Conservation (phyloP, 2,329 filamentous ascomycete genomes). For the Stagonosporopsis rhizophila region DNA sequence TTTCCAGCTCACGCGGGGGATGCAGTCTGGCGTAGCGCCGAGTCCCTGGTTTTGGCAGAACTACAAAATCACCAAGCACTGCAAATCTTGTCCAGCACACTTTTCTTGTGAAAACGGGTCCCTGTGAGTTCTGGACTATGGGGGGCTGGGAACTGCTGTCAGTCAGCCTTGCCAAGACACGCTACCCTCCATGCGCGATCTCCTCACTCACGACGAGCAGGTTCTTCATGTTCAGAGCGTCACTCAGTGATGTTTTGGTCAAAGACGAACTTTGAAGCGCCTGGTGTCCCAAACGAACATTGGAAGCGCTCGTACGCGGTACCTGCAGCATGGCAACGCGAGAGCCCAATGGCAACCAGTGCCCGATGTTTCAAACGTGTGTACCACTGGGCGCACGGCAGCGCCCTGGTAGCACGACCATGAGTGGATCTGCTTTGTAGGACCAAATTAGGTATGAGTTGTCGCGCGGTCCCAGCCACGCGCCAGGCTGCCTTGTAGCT, state of each 20-base stretch:
- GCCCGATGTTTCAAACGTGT: conserved; percentile 9
- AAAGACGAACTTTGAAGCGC: neutral
- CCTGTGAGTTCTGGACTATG: neutral
- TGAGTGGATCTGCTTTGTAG: conserved; percentile 1
- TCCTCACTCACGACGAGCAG: neutral
- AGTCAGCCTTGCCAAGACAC: neutral
- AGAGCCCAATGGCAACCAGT: conserved; percentile 7
- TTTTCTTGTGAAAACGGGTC: too few species aligned
- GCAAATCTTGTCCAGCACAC: too few species aligned
- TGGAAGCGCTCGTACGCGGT: conserved; percentile 5
- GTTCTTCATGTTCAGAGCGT: neutral
- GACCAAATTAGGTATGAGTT: conserved; percentile 6
- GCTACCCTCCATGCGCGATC: neutral
- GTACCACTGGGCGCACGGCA: neutral
- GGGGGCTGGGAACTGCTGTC: neutral
- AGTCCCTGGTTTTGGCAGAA: too few species aligned
- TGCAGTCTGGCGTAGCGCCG: too few species aligned
- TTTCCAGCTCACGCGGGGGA: too few species aligned
- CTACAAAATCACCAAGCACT: too few species aligned
- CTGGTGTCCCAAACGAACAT: too few species aligned
- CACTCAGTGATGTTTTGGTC: neutral
- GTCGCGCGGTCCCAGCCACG: conserved; percentile 15
- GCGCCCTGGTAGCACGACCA: conserved; percentile 2
- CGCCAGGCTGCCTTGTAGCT: conserved; percentile 1
- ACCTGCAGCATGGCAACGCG: conserved; percentile 11